These are phyloP conservation scores for Dryadomyces quercivorus DNA, from an alignment of 2,329 filamentous ascomycete genomes.

Conservation along the genomic window DNA sequence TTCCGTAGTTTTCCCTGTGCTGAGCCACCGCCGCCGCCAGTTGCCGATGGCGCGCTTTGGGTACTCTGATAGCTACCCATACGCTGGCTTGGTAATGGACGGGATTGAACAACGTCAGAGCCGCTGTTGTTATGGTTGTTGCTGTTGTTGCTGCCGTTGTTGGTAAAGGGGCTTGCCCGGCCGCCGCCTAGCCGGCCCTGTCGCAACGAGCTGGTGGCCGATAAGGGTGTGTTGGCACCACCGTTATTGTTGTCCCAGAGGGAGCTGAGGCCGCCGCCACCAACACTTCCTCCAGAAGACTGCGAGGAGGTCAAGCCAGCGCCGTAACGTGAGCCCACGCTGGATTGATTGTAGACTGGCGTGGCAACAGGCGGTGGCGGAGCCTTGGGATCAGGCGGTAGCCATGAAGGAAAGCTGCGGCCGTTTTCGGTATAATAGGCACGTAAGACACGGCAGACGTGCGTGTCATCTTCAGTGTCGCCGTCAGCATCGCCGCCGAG, in stretches of 20 bases:
- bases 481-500: conserved; percentile 54
- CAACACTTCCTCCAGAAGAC: neutral
- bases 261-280: conserved; percentile 33
- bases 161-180: conserved; percentile 15
- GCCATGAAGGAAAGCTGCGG: conserved; percentile 69
- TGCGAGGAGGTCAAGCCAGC: conserved; percentile 7
- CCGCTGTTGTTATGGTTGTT: conserved; percentile 16
- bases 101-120: conserved; percentile 26
- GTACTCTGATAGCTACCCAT: conserved; percentile 60
- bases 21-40: conserved; percentile 31
- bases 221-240: conserved; percentile 21
- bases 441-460: conserved; percentile 86
- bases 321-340: conserved; percentile 42
- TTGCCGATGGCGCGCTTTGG: conserved; percentile 18
- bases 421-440: conserved; percentile 88
- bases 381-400: conserved; percentile 78
- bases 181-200: conserved; percentile 21
- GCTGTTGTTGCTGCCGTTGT: conserved; percentile 16
- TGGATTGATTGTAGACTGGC: conserved; percentile 30
- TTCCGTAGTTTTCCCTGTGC: conserved; percentile 78
- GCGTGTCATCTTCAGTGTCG: conserved; percentile 78
- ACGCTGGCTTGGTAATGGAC: conserved; percentile 60
- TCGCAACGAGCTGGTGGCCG: conserved; percentile 30
- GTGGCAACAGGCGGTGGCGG: conserved; percentile 37
- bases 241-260: conserved; percentile 41